Conservation (phyloP, 306 rosid genomes). For the Acmispon strigosus region DNA sequence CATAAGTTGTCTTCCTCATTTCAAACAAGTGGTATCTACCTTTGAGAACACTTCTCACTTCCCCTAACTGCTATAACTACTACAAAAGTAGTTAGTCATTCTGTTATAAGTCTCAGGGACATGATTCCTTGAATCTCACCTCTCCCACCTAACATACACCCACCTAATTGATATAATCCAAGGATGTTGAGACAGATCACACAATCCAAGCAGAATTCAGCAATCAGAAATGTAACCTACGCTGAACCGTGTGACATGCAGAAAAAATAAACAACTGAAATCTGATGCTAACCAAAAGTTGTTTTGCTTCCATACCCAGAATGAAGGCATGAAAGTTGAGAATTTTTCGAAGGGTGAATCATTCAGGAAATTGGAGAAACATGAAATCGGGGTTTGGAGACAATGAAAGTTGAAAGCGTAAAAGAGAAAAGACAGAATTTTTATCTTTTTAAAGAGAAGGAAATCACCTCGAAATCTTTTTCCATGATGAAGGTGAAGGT, state of each 20-base stretch:
- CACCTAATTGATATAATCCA: too few relatives aligned
- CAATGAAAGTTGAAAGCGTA: background rate
- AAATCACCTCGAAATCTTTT: slow-evolving; percentile 55
- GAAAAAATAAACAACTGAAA: background rate
- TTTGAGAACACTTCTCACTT: too few relatives aligned
- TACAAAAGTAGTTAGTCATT: too few relatives aligned
- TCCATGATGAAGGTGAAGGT: slow-evolving; percentile 30
- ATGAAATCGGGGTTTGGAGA: background rate
- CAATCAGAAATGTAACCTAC: background rate
- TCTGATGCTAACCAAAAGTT: background rate
- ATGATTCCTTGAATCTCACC: too few relatives aligned
- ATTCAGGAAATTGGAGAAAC: background rate
- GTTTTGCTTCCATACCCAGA: too few relatives aligned
- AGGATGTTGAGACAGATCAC: background rate
- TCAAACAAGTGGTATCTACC: too few relatives aligned
- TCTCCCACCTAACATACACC: too few relatives aligned
- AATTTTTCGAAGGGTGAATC: background rate
- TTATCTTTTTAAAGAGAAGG: too few relatives aligned
- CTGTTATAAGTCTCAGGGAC: too few relatives aligned
- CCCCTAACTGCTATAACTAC: too few relatives aligned
- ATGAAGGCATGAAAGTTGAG: too few relatives aligned
- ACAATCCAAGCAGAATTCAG: background rate
- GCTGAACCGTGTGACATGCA: background rate
- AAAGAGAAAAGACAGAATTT: background rate
- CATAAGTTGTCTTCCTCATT: too few relatives aligned